Evolutionary conservation across 306 rosid species (phyloP), one percentile per base, ranked within the genome.

Genomic region (Prunus fruticosa): DNA sequence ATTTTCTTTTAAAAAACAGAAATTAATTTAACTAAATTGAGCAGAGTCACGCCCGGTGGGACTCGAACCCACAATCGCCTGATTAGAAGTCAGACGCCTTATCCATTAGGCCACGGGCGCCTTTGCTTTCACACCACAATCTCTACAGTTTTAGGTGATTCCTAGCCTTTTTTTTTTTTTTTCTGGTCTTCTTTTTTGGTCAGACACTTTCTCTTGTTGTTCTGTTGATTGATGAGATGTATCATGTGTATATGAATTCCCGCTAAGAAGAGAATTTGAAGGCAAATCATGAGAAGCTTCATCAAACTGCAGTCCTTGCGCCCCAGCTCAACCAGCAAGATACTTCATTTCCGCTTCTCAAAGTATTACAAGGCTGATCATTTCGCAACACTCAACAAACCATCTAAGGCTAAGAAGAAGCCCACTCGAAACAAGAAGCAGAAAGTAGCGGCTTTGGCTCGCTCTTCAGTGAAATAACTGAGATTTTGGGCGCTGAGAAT

Each of bases 381-480:
- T 41, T 73, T 75, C 51, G 84, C 86, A 20, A 79, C 77, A 28
- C 27, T 71, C 5, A 23, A 73, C 12, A 76, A 73, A 3, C 65
- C 61, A 83, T 64, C 76, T 12, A 84, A 70, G 78, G 47, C 73
- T 6, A 80, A 60, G 74, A 64, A 72, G n/a, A n/a, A 77, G 50
- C 71, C 34, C 69, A 18, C 38, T 70, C 28, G 68, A 71, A 68
- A 65, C 66, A 63, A 50, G 73, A 64, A 71, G 27, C 75, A 53
- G 82, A 75, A 38, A 19, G 41, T n/a, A 54, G 73, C 51, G 64
- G 64, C 34, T 74, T 84, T 50, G 72, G 84, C 34, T 68, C 74
- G 64, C 79, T 87, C 71, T 89, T 92, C 68, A 41, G 72, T 7
- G 95, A 94, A 78, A 92, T 94, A 5, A 82, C 91, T 8, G 83